phyloP scores from a whole-genome alignment of 345 rosid genomes.

The Salix koriyanagi region DNA sequence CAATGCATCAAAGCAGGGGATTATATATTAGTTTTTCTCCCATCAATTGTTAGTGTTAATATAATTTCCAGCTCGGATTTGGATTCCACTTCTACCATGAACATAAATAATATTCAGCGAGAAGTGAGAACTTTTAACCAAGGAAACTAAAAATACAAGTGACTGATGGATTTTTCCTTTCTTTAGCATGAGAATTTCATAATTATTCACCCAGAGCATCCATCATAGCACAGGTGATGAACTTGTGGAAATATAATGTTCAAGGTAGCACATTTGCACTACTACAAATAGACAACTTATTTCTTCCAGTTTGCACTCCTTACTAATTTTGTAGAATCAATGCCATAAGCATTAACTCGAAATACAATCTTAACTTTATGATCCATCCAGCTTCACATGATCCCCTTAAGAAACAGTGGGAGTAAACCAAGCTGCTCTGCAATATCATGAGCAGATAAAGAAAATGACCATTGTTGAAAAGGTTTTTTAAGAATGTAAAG shows the following conservation, averaged over 20 bases:
- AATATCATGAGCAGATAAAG: neutral
- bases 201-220: neutral
- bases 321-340: neutral
- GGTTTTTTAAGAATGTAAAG: neutral
- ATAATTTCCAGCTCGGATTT: neutral
- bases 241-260: neutral
- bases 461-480: neutral
- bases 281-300: neutral
- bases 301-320: neutral
- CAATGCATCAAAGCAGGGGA: neutral
- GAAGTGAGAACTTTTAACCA: neutral
- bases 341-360: neutral
- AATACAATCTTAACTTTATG: neutral
- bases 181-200: neutral
- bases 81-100: neutral
- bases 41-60: neutral
- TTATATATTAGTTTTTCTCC: neutral
- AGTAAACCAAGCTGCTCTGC: neutral
- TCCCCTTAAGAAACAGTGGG: neutral
- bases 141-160: neutral
- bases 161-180: neutral
- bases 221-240: neutral
- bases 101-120: neutral
- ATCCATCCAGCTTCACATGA: neutral
- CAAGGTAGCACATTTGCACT: neutral